These are phyloP conservation scores for Raphanus sativus DNA, from an alignment of 345 rosid genomes.

Conservation along the genomic window DNA sequence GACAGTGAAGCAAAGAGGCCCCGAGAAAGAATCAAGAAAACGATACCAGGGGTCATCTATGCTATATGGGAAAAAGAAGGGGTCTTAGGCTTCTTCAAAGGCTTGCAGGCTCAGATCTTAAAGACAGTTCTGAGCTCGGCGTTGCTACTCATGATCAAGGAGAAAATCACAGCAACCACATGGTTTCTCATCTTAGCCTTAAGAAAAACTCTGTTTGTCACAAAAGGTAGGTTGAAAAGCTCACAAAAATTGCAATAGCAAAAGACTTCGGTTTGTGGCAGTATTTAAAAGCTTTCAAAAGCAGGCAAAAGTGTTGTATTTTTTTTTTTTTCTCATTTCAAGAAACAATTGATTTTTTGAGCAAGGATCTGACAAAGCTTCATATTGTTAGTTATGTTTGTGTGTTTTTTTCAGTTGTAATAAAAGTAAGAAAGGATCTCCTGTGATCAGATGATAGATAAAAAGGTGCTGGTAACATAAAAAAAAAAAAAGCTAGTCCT, in stretches of 20 bases:
- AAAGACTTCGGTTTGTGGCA: constrained; percentile 15
- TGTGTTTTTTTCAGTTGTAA: constrained; percentile 5
- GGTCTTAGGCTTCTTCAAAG: constrained; percentile 73
- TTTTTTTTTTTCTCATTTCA: constrained; percentile 1
- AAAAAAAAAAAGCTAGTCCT: neutral
- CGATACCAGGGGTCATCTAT: constrained; percentile 50
- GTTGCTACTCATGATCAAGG: constrained; percentile 89
- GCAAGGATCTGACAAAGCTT: constrained; percentile 17
- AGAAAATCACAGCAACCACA: constrained; percentile 76
- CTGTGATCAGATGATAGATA: neutral
- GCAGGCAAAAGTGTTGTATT: neutral
- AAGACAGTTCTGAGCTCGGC: constrained; percentile 97
- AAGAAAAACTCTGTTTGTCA: constrained; percentile 48
- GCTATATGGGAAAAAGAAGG: constrained; percentile 85
- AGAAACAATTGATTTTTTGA: constrained; percentile 4
- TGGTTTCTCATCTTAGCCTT: constrained; percentile 78
- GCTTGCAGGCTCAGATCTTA: constrained; percentile 84
- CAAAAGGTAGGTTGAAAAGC: constrained; percentile 50
- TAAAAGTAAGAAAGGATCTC: constrained; percentile 1
- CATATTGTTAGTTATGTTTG: constrained; percentile 7
- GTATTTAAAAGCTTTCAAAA: neutral
- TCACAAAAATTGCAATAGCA: neutral
- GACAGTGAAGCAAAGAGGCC: constrained; percentile 25
- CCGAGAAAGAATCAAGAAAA: constrained; percentile 43
- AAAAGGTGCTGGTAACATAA: neutral